These are phyloP conservation scores for Trypanosoma platydactyli DNA, from an alignment of 208 protist genomes.

Conservation along the genomic window DNA sequence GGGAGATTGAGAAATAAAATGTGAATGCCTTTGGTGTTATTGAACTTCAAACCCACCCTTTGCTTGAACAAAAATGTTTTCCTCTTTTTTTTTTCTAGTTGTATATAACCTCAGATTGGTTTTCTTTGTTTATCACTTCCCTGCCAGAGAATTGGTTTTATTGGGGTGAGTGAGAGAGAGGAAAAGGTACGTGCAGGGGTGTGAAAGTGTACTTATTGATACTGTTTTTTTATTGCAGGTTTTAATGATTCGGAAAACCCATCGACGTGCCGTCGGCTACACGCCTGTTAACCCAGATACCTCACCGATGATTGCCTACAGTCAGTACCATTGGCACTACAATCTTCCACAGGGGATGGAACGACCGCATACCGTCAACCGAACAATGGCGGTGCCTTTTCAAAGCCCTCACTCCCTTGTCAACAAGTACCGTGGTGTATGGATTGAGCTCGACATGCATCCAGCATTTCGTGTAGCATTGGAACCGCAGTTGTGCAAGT, in stretches of 20 bases:
- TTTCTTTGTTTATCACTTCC: slow-evolving; percentile 6
- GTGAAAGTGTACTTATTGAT: neutral
- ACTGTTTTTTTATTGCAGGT: slow-evolving; percentile 9
- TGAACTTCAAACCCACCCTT: too few relatives aligned
- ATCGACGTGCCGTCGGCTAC: slow-evolving; percentile 57
- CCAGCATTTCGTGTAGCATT: slow-evolving; percentile 74
- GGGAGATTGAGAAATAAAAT: too few relatives aligned
- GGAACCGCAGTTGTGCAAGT: slow-evolving; percentile 79
- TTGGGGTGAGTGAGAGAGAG: too few relatives aligned
- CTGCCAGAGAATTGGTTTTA: too few relatives aligned
- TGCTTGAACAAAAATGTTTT: neutral
- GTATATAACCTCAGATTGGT: slow-evolving; percentile 6
- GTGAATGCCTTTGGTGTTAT: too few relatives aligned
- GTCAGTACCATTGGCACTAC: slow-evolving; percentile 90
- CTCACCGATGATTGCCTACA: slow-evolving; percentile 87
- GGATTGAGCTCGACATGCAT: slow-evolving; percentile 83
- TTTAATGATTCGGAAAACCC: slow-evolving; percentile 57
- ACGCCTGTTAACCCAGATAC: slow-evolving; percentile 85
- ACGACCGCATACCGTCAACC: slow-evolving; percentile 77
- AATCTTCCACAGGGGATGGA: slow-evolving; percentile 89
- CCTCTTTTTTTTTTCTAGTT: slow-evolving; percentile 20
- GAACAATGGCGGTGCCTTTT: slow-evolving; percentile 65
- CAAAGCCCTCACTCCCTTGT: slow-evolving; percentile 59
- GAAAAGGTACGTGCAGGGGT: too few relatives aligned
- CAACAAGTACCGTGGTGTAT: slow-evolving; percentile 86